Evolutionary conservation across 176 grass and related monocot genomes (phyloP).

Genomic region (Hyparrhenia diplandra): DNA sequence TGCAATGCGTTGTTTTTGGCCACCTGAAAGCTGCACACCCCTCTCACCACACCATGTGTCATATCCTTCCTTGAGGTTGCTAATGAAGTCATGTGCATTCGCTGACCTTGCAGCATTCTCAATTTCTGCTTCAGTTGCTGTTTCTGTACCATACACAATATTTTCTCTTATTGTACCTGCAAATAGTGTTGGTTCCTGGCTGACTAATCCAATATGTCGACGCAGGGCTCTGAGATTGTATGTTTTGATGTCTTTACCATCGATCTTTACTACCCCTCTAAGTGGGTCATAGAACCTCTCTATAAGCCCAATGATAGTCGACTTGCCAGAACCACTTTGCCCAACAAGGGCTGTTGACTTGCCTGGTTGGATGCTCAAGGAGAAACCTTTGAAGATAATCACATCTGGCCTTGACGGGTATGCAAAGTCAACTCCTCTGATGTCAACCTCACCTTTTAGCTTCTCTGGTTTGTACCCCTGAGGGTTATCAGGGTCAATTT

Average conservation of each 20-base stretch:
- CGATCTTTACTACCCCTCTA: no score
- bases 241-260: no score
- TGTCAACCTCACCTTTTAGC: conserved; percentile 54
- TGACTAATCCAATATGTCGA: conserved; percentile 68
- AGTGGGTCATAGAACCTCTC: no score
- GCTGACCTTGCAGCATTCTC: conserved; percentile 65
- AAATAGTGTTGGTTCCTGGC: conserved; percentile 87
- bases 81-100: conserved; percentile 86
- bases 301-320: no score
- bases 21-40: conserved; percentile 75
- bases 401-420: conserved; percentile 72
- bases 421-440: conserved; percentile 60
- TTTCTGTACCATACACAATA: conserved; percentile 63
- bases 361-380: no score
- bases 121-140: conserved; percentile 54
- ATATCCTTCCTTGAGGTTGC: conserved; percentile 86
- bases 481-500: conserved; percentile 62
- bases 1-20: conserved; percentile 87
- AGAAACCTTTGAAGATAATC: conserved; percentile 54
- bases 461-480: conserved; percentile 56
- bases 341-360: no score
- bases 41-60: conserved; percentile 71
- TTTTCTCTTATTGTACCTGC: conserved; percentile 71
- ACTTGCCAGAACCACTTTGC: no score
- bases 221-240: not conserved